Evolutionary conservation across 2,329 filamentous ascomycete species (phyloP).

Genomic region (Penicillium sp.): DNA sequence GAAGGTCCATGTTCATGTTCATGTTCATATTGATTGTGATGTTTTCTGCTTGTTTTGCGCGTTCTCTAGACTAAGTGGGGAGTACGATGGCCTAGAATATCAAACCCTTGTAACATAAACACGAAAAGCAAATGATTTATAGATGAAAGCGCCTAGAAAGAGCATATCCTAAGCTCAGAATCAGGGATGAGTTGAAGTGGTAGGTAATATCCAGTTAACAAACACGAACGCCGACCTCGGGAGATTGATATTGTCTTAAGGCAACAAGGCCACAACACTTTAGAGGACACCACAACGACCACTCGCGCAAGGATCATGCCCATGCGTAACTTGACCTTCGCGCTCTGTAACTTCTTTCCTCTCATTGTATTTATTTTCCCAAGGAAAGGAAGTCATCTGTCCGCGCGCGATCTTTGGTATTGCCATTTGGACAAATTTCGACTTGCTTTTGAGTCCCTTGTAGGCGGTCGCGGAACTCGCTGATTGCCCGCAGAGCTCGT

Average conservation of each 20-base stretch:
- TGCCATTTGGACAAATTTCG: neutral
- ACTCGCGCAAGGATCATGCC: conserved; percentile 5
- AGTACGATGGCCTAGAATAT: too few species aligned
- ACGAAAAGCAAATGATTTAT: too few species aligned
- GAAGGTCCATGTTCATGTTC: too few species aligned
- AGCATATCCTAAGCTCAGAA: too few species aligned
- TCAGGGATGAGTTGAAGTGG: too few species aligned
- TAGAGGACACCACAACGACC: conserved; percentile 2
- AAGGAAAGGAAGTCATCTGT: neutral
- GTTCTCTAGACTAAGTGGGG: too few species aligned
- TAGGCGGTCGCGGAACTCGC: conserved; percentile 10
- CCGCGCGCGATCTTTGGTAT: neutral
- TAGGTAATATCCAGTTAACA: too few species aligned
- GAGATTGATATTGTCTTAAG: neutral
- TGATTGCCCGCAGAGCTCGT: conserved; percentile 16
- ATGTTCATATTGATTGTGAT: too few species aligned
- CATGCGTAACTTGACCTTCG: conserved; percentile 4
- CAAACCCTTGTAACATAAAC: too few species aligned
- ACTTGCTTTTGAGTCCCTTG: conserved; percentile 1
- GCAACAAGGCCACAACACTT: neutral
- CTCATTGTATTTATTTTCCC: neutral
- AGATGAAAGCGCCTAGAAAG: too few species aligned
- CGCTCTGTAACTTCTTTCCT: neutral
- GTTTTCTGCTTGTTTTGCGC: too few species aligned
- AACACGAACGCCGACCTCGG: too few species aligned